These are phyloP conservation scores for Fusarium drepaniforme DNA, from an alignment of 2,329 filamentous ascomycete species.

Conservation along the genomic window DNA sequence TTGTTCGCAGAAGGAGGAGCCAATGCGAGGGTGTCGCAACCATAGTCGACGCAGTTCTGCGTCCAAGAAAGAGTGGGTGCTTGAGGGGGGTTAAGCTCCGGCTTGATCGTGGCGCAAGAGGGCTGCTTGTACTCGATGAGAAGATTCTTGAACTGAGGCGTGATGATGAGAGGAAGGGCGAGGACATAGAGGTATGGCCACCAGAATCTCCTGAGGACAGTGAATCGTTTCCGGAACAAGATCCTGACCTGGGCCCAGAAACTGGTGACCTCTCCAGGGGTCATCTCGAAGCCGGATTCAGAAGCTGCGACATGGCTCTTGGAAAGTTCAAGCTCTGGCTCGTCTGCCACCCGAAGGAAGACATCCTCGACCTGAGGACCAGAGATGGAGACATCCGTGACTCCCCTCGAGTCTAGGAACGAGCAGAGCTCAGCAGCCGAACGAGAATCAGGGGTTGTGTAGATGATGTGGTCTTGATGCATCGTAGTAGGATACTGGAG, in stretches of 20 bases:
- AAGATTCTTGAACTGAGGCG: conserved; percentile 79
- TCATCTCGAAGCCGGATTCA: conserved; percentile 12
- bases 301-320: not conserved
- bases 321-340: conserved; percentile 21
- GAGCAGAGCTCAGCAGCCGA: conserved; percentile 43
- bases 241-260: conserved; percentile 70
- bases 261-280: conserved; percentile 16
- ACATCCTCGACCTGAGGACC: conserved; percentile 51
- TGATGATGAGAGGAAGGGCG: conserved; percentile 79
- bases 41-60: conserved; percentile 53
- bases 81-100: conserved; percentile 6
- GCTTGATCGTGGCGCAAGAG: conserved; percentile 55
- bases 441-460: conserved; percentile 57
- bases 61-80: conserved; percentile 44
- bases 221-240: conserved; percentile 79
- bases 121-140: conserved; percentile 66
- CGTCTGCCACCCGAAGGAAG: conserved; percentile 46
- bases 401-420: conserved; percentile 63
- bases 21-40: conserved; percentile 21
- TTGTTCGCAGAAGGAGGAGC: conserved; percentile 48
- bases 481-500: conserved; percentile 56
- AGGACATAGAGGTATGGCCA: conserved; percentile 80
- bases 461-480: conserved; percentile 70
- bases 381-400: conserved; percentile 47
- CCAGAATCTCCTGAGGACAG: conserved; percentile 79